A percentile compares a stretch with the other conserved stretches of the same genome.
phyloP scores from a whole-genome alignment of 2,329 filamentous ascomycete species.

The Phyllosticta citribraziliensis region DNA sequence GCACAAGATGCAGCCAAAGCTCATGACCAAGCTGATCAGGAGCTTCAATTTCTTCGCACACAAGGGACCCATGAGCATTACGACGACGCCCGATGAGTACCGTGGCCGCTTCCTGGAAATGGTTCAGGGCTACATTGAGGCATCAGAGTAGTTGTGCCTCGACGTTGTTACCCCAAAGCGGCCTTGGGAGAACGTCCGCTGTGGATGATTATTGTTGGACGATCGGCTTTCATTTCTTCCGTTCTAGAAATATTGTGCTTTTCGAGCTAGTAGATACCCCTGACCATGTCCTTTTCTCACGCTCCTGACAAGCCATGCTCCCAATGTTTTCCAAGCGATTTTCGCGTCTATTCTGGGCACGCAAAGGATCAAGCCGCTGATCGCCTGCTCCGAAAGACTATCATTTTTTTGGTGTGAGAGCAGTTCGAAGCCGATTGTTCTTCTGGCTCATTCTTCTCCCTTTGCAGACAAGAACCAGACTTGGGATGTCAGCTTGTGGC shows the following conservation, averaged over 20 bases:
- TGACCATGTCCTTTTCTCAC: not conserved
- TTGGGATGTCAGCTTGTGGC: not conserved
- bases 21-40: constrained; percentile 56
- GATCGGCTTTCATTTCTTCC: not conserved
- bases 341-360: not conserved
- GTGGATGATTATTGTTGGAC: not conserved
- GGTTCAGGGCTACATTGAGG: constrained; percentile 33
- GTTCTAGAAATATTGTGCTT: not conserved
- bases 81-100: constrained; percentile 59
- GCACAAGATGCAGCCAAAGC: constrained; percentile 55
- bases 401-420: not conserved
- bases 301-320: too few species aligned
- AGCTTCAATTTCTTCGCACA: constrained; percentile 53
- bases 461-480: too few species aligned
- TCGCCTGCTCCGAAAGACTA: not conserved
- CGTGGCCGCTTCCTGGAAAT: constrained; percentile 46
- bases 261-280: not conserved
- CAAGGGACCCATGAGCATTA: constrained; percentile 66
- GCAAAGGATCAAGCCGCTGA: not conserved
- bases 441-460: too few species aligned
- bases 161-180: too few species aligned
- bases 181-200: not conserved
- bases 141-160: not conserved
- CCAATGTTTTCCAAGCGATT: too few species aligned
- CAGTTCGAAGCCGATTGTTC: too few species aligned